Base-by-base conservation (phyloP, 1,284 basidiomycete species). In the Apiotrichum domesticum region DNA sequence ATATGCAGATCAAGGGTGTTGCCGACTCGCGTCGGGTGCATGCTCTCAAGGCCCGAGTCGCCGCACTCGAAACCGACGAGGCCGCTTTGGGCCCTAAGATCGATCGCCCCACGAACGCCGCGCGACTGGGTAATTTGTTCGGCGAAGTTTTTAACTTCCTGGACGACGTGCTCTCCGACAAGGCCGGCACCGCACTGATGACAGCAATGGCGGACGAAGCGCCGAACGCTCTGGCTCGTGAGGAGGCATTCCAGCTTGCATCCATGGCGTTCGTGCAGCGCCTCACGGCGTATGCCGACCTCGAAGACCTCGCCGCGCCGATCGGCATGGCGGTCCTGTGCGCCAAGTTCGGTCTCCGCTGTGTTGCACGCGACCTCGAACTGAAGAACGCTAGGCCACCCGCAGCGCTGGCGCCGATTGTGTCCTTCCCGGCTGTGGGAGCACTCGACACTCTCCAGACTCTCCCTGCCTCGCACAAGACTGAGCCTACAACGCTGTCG, bases 71-170 rank as follows among this genome's bases (percentile, higher is more conserved):
- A 15, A 50, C 52, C 0, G 67, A 73, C 34, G 59, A 70, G 21
- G 62, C 62, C 39, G 57, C 56, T n/a, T 70, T 75, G 39, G 68
- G 65, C 10, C 67, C 71, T 35, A 41, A 65, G n/a, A 57, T 77
- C 39, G 60, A 66, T 10, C 76, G 80, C 2, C 58, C 67, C 15
- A 70, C 78, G 5, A 82, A 87, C 65, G 73, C 87, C 11, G 69
- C 80, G 3, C 82, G 82, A 3, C 78, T 97, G 6, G 84, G 85
- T 48, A 80, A 83, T 41, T 87, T 92, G 70, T 96, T 93, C 85
- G 80, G 83, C 14, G 94, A 98, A 71, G 81, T 92, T 6, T 76
- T 80, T 4, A 83, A 87, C 55, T 92, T 94, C 73, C 58, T 77
- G 35, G 60, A 67, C 4, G 75, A 79, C 47, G 66, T 75, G 1